Base-by-base conservation (phyloP, 2,329 filamentous ascomycete species). In the Sclerotinia nivalis region DNA sequence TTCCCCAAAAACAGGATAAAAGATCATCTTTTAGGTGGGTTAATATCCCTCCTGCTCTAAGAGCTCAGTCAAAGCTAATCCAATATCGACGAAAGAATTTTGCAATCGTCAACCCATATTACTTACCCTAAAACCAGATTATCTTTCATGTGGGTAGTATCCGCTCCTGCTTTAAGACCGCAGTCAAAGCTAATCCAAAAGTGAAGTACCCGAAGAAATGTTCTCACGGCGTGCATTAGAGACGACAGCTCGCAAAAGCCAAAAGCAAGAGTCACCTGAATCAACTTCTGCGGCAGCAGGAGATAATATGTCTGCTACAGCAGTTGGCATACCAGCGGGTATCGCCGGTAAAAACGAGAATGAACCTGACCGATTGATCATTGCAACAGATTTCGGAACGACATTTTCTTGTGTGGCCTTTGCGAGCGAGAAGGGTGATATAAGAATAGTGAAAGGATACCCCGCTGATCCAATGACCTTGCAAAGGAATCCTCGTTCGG, bases 371-470 rank as follows among this genome's bases (percentile, higher is more conserved):
- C 37, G 52, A 50, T 37, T 73, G n/a, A 70, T 72, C 50, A 31
- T 73, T 49, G 69, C 70, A 18, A 72, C 71, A 4, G 72, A 73
- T 31, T 73, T 73, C 50, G 72, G 72, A 56, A 73, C 72, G 20
- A 73, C 72, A 10, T 73, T 73, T 54, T 72, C 70, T 52, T 72
- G 70, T 18, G 70, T 73, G 7, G 70, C 72, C 13, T 73, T 69
- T 56, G 71, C 72, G 10, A 67, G 50, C 37, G 43, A 31, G 6
- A 49, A 49, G 10, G 22, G 49, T 25, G 61, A 49, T 6, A 70
- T 72, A 15, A 49, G 47, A n/a, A 66, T 70, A 25, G 68, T 73
- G 22, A 45, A 43, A n/a, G 69, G 69, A 45, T 70, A 70, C 31
- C 70, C 71, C 9, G 52, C 68, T 34, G 71, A 73, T 64, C 70